Evolutionary conservation across 768 basidiomycete species (phyloP).

Genomic region (Lactifluus rugatus): DNA sequence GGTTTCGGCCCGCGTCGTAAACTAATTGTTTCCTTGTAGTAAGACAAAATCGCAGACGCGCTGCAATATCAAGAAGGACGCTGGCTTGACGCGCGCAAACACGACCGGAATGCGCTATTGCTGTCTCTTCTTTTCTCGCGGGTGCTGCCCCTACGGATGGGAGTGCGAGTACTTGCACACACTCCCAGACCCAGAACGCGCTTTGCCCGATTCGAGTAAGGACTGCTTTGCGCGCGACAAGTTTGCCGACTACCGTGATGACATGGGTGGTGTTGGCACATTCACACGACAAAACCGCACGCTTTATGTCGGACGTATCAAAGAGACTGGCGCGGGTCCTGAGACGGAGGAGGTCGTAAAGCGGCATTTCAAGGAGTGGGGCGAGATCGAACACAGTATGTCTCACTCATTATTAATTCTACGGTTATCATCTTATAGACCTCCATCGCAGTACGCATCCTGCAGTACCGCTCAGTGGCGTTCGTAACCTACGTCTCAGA

Average conservation of each 20-base stretch:
- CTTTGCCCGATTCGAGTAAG: constrained; percentile 48
- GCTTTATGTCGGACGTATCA: constrained; percentile 88
- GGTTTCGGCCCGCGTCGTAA: background rate
- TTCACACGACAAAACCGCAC: constrained; percentile 93
- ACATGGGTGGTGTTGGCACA: constrained; percentile 99
- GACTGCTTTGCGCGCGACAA: constrained; percentile 98
- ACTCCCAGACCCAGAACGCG: constrained; percentile 58
- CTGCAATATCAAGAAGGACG: constrained; percentile 80
- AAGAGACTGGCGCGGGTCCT: constrained; percentile 76
- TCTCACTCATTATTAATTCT: constrained; percentile 18
- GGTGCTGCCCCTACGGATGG: constrained; percentile 97
- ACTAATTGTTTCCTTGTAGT: constrained; percentile 31
- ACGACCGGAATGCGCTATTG: constrained; percentile 86
- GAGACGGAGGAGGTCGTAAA: constrained; percentile 89
- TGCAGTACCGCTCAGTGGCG: constrained; percentile 91
- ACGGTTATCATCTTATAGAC: background rate
- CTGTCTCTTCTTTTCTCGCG: constrained; percentile 92
- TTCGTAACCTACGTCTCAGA: constrained; percentile 94
- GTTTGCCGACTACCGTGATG: constrained; percentile 94
- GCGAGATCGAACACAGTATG: constrained; percentile 84
- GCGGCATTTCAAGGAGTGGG: constrained; percentile 95
- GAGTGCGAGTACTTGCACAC: constrained; percentile 95
- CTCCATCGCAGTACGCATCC: constrained; percentile 56
- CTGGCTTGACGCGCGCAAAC: constrained; percentile 91
- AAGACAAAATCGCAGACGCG: constrained; percentile 84